A percentile compares a stretch with the other conserved stretches of the same genome.
Evolutionary conservation across 768 basidiomycete species (phyloP).

Genomic region (Psilocybe sp.): DNA sequence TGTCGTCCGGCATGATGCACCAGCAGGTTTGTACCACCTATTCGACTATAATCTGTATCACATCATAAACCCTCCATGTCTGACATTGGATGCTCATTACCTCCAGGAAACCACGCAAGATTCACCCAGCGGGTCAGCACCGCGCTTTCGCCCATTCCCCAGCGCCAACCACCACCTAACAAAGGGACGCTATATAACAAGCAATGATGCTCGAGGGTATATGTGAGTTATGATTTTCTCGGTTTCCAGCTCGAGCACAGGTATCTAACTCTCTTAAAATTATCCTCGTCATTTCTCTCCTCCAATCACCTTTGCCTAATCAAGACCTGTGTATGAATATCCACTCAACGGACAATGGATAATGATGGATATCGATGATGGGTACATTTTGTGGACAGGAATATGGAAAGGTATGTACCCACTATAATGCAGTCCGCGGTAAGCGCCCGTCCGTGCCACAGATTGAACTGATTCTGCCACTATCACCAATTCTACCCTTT

Average conservation of each 20-base stretch:
- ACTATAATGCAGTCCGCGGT: no score
- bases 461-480: no score
- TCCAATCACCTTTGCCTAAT: not conserved
- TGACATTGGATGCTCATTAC: no score
- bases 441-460: no score
- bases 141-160: constrained; percentile 65
- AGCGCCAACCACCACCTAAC: constrained; percentile 78
- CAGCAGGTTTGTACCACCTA: no score
- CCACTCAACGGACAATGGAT: constrained; percentile 89
- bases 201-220: constrained; percentile 85
- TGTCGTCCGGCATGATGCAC: no score
- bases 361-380: constrained; percentile 95
- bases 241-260: not conserved
- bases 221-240: constrained; percentile 57
- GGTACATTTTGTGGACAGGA: constrained; percentile 89
- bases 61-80: no score
- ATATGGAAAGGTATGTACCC: constrained; percentile 85
- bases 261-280: not conserved
- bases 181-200: constrained; percentile 86
- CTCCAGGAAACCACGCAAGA: no score
- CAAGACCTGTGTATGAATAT: constrained; percentile 84
- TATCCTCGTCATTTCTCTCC: constrained; percentile 4
- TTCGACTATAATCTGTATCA: no score
- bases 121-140: constrained; percentile 5
- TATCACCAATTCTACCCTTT: not conserved